Percentiles rank a stretch among this genome's conserved stretches.
phyloP scores from a whole-genome alignment of 2,329 filamentous ascomycete genomes.

The Colletotrichum sp. region DNA sequence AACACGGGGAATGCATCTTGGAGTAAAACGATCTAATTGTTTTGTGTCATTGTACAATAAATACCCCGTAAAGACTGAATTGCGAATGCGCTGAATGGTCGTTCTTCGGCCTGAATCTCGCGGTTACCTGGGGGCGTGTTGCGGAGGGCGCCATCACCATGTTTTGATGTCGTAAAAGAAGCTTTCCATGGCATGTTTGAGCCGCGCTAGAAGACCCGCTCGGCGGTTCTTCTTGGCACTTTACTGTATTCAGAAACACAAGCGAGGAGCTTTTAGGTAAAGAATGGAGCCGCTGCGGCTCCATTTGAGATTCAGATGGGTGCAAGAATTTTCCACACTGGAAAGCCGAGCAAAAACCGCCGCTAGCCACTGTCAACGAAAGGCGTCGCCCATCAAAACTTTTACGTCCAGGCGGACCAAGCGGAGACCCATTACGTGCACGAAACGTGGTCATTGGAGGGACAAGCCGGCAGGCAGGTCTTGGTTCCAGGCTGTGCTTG shows the following conservation, averaged over 20 bases:
- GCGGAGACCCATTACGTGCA: not conserved
- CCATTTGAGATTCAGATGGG: slow-evolving; percentile 1
- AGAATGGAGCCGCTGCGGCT: slow-evolving; percentile 5
- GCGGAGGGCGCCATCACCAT: slow-evolving; percentile 9
- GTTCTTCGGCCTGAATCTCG: slow-evolving; percentile 7
- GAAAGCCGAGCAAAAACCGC: slow-evolving; percentile 20
- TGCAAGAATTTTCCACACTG: slow-evolving; percentile 8
- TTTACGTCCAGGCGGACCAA: not conserved
- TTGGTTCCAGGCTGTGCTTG: not conserved
- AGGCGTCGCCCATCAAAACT: not conserved
- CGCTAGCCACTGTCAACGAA: not conserved
- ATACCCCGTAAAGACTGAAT: not conserved
- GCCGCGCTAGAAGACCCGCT: slow-evolving; percentile 13
- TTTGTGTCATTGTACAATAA: slow-evolving; percentile 10
- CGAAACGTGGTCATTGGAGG: not conserved
- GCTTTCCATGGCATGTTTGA: slow-evolving; percentile 18
- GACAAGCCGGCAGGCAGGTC: not conserved
- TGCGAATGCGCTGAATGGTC: not conserved
- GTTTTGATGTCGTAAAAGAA: slow-evolving; percentile 22
- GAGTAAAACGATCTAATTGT: slow-evolving; percentile 16
- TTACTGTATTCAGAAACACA: slow-evolving; percentile 5
- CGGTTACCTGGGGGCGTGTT: not conserved
- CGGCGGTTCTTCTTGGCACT: not conserved
- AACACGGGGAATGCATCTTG: slow-evolving; percentile 3
- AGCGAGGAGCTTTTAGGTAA: slow-evolving; percentile 18